Base-by-base conservation (phyloP, 371 early-diverging fungal genomes). In the Lichtheimia hyalospora region DNA sequence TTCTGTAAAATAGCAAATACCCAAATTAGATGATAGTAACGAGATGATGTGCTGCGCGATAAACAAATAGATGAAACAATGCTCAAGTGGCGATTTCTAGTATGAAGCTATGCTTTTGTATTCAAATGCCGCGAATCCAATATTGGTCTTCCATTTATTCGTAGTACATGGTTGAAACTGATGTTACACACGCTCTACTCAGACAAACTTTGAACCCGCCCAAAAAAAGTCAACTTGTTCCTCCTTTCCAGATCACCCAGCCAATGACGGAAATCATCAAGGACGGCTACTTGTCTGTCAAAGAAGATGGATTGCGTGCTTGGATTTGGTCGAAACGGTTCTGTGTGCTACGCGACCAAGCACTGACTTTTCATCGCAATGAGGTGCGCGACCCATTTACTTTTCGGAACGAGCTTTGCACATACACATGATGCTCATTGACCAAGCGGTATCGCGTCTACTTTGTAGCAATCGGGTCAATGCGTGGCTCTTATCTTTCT, bases 251-350 rank as follows among this genome's bases (percentile, higher is more conserved):
- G 34, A 34, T 34, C 34, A 8, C 34, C 34, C 34, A 34, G 18
- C n/a, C 4, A 46, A 83, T 83, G 84, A 66, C 77, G 49, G 73
- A 79, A 64, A 84, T 88, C 21, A 73, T 95, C 56, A 95, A 94
- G 77, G 82, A 89, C 53, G 95, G 95, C 54, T 90, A 94, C 67
- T 77, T 88, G 54, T 82, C 84, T 43, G 87, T 96, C 52, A 94
- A 93, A 79, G 97, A 98, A 68, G 94, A 92, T 49, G 92, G 93
- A 50, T 72, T 94, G 53, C 73, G 87, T 57, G 86, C 90, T 49
- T 96, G 94, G 84, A 85, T 94, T 63, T 98, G 98, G 98, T 89
- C 92, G 52, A 96, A 95, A 75, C 79, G 96, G 42, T 97, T 91
- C 83, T 86, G 92, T 66, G 83, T 96, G 15, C 79, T 98, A 15